A percentile compares a stretch with the other conserved stretches of the same genome.
Evolutionary conservation across 1,284 basidiomycete genomes (phyloP).

Genomic region (Serendipita sp.): DNA sequence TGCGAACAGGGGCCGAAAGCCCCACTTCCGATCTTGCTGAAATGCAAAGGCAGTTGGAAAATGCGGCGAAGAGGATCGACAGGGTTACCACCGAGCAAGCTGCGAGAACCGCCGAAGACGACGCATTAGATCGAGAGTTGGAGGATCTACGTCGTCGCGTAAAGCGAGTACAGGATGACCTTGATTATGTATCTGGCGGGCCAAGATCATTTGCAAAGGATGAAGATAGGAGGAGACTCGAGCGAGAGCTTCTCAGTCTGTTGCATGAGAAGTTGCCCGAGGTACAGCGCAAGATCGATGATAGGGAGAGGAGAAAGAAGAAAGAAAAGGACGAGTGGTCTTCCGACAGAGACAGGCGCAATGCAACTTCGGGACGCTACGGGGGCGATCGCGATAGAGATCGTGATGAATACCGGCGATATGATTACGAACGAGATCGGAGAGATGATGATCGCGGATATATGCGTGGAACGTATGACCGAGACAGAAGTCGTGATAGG

Average conservation of each 20-base stretch:
- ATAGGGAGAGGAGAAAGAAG: conserved; percentile 61
- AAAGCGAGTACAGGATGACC: conserved; percentile 79
- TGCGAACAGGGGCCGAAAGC: conserved; percentile 61
- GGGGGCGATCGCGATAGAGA: conserved; percentile 25
- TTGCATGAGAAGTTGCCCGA: conserved; percentile 89
- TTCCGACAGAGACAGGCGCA: conserved; percentile 71
- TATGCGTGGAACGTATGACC: conserved; percentile 10
- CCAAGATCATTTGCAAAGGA: conserved; percentile 65
- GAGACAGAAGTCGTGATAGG: not conserved
- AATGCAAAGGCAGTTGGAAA: conserved; percentile 75
- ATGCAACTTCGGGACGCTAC: conserved; percentile 65
- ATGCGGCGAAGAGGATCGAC: conserved; percentile 74
- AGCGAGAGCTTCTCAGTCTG: conserved; percentile 75
- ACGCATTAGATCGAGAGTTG: conserved; percentile 80
- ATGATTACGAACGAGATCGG: conserved; percentile 25
- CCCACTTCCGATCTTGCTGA: conserved; percentile 67
- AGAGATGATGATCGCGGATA: conserved; percentile 18
- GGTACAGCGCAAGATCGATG: conserved; percentile 75
- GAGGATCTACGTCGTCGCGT: conserved; percentile 79
- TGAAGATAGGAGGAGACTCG: conserved; percentile 74
- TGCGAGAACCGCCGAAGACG: conserved; percentile 61
- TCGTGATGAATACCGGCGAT: conserved; percentile 14
- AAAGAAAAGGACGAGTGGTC: conserved; percentile 67
- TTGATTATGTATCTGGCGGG: conserved; percentile 79
- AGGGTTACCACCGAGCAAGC: conserved; percentile 48